Evolutionary conservation across 768 basidiomycete species (phyloP).

Genomic region (Asterophora parasitica): DNA sequence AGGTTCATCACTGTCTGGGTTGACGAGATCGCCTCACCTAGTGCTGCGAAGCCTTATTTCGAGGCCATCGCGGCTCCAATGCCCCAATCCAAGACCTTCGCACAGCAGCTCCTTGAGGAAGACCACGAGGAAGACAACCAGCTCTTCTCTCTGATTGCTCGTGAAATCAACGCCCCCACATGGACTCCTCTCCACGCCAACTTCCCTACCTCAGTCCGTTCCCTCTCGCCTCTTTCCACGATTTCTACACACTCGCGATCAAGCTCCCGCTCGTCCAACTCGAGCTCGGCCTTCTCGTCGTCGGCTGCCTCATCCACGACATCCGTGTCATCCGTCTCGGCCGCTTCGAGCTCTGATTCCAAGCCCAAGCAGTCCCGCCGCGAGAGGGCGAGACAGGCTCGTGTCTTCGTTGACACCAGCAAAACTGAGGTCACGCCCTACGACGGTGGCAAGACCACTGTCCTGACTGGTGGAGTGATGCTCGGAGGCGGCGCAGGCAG

Average conservation of each 20-base stretch:
- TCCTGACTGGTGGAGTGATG: constrained; percentile 86
- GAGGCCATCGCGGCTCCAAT: constrained; percentile 17
- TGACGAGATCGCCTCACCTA: constrained; percentile 38
- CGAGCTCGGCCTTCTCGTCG: constrained; percentile 58
- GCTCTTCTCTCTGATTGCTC: constrained; percentile 69
- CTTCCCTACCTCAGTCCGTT: constrained; percentile 50
- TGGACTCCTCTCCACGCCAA: constrained; percentile 63
- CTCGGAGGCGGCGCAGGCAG: constrained; percentile 48
- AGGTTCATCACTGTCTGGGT: constrained; percentile 66
- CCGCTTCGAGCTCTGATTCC: constrained; percentile 21
- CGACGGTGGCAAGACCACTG: constrained; percentile 84
- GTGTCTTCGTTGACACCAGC: constrained; percentile 68
- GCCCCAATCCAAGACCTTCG: constrained; percentile 50
- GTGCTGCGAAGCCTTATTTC: constrained; percentile 16
- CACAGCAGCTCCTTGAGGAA: constrained; percentile 69
- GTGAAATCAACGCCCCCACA: constrained; percentile 62
- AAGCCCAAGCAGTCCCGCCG: constrained; percentile 56
- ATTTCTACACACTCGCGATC: constrained; percentile 62
- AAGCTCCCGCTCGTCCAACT: constrained; percentile 70
- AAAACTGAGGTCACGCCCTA: constrained; percentile 82
- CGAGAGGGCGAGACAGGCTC: constrained; percentile 62
- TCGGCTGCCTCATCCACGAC: constrained; percentile 47
- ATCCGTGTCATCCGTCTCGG: constrained; percentile 38
- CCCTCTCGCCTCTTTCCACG: constrained; percentile 54
- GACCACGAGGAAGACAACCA: constrained; percentile 69